Evolutionary conservation across 106 monocot species (phyloP).

Genomic region (Triglochin maritima): DNA sequence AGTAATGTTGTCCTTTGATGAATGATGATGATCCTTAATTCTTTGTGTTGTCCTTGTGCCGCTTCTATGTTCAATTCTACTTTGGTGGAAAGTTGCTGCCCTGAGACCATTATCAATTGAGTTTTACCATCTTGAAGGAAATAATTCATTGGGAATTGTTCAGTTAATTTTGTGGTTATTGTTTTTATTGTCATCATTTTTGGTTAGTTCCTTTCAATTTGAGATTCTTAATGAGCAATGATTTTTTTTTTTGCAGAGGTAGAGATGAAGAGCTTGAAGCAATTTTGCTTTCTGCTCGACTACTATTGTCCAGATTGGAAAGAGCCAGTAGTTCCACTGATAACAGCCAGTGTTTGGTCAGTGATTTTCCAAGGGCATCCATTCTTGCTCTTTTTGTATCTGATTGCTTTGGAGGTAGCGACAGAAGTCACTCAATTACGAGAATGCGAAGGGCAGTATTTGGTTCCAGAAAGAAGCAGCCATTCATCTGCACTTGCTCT

Average conservation of each 20-base stretch:
- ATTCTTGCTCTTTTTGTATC: slow-evolving; percentile 93
- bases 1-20: too few relatives aligned
- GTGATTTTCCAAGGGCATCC: slow-evolving; percentile 65
- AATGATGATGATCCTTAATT: too few relatives aligned
- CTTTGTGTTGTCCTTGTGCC: too few relatives aligned
- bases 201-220: too few relatives aligned
- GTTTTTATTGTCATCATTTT: background rate
- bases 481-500: slow-evolving; percentile 88
- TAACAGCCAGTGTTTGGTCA: slow-evolving; percentile 18
- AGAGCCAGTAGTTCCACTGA: slow-evolving; percentile 17
- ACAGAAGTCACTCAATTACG: slow-evolving; percentile 44
- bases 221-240: too few relatives aligned
- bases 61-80: too few relatives aligned
- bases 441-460: slow-evolving; percentile 42
- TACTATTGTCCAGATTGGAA: slow-evolving; percentile 49
- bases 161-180: background rate
- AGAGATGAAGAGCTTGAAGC: slow-evolving; percentile 89
- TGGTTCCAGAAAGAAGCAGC: slow-evolving; percentile 55
- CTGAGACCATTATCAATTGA: too few relatives aligned
- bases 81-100: too few relatives aligned
- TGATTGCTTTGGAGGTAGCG: slow-evolving; percentile 92
- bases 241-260: slow-evolving; percentile 26
- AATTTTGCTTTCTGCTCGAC: slow-evolving; percentile 63
- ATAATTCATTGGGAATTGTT: too few relatives aligned
- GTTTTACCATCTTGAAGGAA: too few relatives aligned